Evolutionary conservation across 371 early-diverging fungal genomes (phyloP), one percentile per base, ranked within the genome.

Genomic region (Mucor racemosus): DNA sequence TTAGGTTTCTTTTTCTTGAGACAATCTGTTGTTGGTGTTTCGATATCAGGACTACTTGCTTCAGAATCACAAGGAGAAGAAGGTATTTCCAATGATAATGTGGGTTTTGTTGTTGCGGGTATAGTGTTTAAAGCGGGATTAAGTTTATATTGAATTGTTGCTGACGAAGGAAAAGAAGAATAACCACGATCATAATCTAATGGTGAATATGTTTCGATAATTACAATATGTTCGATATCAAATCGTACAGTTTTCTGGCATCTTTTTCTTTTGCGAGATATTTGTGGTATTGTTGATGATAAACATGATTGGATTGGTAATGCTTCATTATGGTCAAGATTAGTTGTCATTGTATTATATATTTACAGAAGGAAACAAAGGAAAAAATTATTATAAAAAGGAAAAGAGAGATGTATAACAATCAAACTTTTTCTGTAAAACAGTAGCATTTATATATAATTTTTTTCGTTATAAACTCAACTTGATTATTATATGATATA

Each of bases 151-250:
- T 69, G 67, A 33, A 66, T 46, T n/a, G 19, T 46, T 46, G 46
- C 46, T 19, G 46, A 46, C 6, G 46, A 46, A 14, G 71, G 61
- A 58, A 60, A 56, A 10, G 69, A 55, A 36, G 63, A 68, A 4
- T 65, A 69, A 21, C 73, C 73, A 50, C 73, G 69, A 38, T 73
- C 73, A 53, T 73, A 73, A 15, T 73, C 73, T 11, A 46, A 39
- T 34, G 69, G 53, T 19, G 73, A 73, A 61, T 73, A 69, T 1
- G 73, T 73, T 17, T 69, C 64, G 7, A 73, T 66, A 11, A 69
- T 60, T 3, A 56, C 60, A 9, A 56, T 60, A 21, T 67, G 68
- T 17, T 72, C 68, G 21, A 59, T 57, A 57, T 72, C 65, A 64
- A 72, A 72, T 44, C 65, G 53, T 15, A 72, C 72, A 9, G 64